Conservation (phyloP, 371 early-diverging fungal genomes). For the Mortierella polycephala region DNA sequence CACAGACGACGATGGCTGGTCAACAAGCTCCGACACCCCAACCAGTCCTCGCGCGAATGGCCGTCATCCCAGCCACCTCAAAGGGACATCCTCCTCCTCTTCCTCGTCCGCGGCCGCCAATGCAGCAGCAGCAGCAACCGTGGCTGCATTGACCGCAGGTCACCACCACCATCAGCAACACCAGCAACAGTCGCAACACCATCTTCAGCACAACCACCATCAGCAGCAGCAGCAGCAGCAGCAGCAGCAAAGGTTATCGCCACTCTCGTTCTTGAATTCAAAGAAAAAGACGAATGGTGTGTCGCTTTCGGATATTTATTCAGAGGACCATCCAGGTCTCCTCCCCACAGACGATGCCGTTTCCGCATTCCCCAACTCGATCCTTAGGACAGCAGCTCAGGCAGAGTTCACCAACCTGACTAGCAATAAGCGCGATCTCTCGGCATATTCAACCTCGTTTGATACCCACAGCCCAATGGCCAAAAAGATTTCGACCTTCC, state of each 20-base stretch:
- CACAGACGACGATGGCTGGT: slow-evolving; percentile 55
- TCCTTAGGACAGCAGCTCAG: slow-evolving; percentile 35
- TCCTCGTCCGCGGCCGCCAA: slow-evolving; percentile 17
- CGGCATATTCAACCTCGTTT: slow-evolving; percentile 49
- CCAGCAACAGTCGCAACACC: slow-evolving; percentile 1
- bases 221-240: slow-evolving; percentile 20
- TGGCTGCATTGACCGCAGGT: slow-evolving; percentile 38
- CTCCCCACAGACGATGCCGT: slow-evolving; percentile 21
- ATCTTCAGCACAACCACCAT: not conserved
- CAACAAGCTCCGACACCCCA: slow-evolving; percentile 31
- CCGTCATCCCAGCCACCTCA: slow-evolving; percentile 18
- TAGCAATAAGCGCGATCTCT: slow-evolving; percentile 51
- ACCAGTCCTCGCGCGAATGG: slow-evolving; percentile 17
- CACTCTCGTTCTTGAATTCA: slow-evolving; percentile 39
- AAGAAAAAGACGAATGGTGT: slow-evolving; percentile 41
- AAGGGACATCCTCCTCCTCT: slow-evolving; percentile 7
- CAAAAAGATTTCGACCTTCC: slow-evolving; percentile 44
- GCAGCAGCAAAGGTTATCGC: slow-evolving; percentile 42
- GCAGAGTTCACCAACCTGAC: slow-evolving; percentile 31
- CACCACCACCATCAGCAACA: slow-evolving; percentile 19
- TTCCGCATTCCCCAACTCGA: slow-evolving; percentile 48
- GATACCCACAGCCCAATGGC: slow-evolving; percentile 51
- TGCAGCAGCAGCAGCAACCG: slow-evolving; percentile 48
- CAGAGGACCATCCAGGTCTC: slow-evolving; percentile 27
- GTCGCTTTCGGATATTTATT: slow-evolving; percentile 44